Conservation (phyloP, 2,329 filamentous ascomycete species). For the Ceratocystis ficicola region DNA sequence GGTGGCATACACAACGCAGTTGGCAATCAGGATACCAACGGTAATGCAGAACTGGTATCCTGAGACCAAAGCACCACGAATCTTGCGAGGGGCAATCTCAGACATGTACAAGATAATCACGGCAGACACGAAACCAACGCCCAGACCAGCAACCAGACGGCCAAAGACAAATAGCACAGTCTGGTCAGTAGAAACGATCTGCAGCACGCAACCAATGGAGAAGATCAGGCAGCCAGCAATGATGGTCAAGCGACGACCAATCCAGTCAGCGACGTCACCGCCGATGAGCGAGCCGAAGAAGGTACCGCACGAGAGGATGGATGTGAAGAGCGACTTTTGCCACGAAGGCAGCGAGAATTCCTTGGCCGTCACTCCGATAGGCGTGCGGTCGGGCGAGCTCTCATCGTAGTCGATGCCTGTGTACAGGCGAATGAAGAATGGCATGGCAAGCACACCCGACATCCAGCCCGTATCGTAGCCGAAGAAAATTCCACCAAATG, state of each 20-base stretch:
- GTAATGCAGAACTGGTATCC: constrained; percentile 79
- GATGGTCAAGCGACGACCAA: constrained; percentile 61
- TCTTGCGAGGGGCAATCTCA: constrained; percentile 62
- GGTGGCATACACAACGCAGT: constrained; percentile 61
- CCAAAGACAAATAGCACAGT: constrained; percentile 54
- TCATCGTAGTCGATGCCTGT: constrained; percentile 26
- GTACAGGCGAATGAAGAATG: constrained; percentile 39
- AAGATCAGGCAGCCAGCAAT: constrained; percentile 62
- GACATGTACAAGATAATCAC: constrained; percentile 82
- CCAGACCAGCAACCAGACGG: constrained; percentile 62
- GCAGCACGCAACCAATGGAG: constrained; percentile 53
- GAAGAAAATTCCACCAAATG: constrained; percentile 64
- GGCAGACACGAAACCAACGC: constrained; percentile 70
- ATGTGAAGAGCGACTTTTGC: constrained; percentile 50
- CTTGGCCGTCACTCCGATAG: constrained; percentile 29
- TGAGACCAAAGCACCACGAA: constrained; percentile 65
- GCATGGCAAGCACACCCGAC: constrained; percentile 47
- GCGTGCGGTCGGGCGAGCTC: constrained; percentile 36
- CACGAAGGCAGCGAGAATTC: constrained; percentile 24
- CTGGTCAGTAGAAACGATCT: constrained; percentile 42
- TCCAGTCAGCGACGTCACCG: constrained; percentile 63
- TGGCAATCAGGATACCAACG: constrained; percentile 62
- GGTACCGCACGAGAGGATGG: constrained; percentile 64
- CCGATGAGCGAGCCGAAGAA: constrained; percentile 70
- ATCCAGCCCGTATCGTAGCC: constrained; percentile 71